These are phyloP conservation scores for Mycena vitilis DNA, from an alignment of 768 basidiomycete species.

Conservation along the genomic window DNA sequence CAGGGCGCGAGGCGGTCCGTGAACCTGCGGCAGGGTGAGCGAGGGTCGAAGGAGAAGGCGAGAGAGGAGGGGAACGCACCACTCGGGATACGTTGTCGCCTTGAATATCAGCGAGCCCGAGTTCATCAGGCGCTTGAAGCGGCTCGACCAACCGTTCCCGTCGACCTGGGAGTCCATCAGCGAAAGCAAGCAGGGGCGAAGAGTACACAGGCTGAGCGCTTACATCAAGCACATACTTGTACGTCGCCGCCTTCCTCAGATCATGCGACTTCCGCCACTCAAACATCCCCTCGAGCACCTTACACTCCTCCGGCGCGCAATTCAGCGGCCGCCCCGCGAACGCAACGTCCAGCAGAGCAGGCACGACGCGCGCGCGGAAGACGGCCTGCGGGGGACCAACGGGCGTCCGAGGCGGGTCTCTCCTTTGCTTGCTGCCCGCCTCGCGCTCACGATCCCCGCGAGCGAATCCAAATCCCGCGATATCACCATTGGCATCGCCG, in stretches of 20 bases:
- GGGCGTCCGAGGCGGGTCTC: slow-evolving; percentile 6
- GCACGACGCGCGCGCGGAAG: slow-evolving; percentile 48
- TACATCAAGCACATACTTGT: slow-evolving; percentile 72
- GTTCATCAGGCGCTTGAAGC: slow-evolving; percentile 71
- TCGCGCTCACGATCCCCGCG: background rate
- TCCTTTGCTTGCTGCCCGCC: background rate
- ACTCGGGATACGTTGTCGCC: slow-evolving; percentile 65
- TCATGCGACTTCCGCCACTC: slow-evolving; percentile 57
- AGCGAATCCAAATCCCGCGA: too few relatives aligned
- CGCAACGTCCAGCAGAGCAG: slow-evolving; percentile 67
- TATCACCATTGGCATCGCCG: slow-evolving; percentile 30
- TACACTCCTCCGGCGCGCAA: slow-evolving; percentile 58
- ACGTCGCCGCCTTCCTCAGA: slow-evolving; percentile 56
- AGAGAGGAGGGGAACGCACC: background rate
- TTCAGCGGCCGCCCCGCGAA: slow-evolving; percentile 55
- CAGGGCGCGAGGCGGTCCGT: slow-evolving; percentile 67
- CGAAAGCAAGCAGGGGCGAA: too few relatives aligned
- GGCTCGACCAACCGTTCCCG: slow-evolving; percentile 71
- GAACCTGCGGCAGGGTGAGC: slow-evolving; percentile 52
- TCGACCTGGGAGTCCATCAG: slow-evolving; percentile 52
- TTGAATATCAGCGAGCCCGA: slow-evolving; percentile 72
- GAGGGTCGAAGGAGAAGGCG: background rate
- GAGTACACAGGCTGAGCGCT: slow-evolving; percentile 36
- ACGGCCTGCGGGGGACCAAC: slow-evolving; percentile 49
- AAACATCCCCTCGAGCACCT: slow-evolving; percentile 55